Conservation (phyloP, 2,329 filamentous ascomycete species). For the Ploettnerulaceae sp. region DNA sequence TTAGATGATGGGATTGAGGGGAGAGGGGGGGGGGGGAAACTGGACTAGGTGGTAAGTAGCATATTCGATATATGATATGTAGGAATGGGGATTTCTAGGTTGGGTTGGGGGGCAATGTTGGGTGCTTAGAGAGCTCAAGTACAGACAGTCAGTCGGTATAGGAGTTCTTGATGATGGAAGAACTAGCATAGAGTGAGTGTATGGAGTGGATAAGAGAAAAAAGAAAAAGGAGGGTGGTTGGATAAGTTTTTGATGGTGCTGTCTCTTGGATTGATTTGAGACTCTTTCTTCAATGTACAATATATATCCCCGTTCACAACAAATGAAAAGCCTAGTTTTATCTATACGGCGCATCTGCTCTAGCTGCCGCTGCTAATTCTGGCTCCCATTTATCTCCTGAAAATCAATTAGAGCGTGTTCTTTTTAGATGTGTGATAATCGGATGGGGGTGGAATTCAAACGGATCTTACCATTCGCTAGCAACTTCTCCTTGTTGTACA, state of each 20-base stretch:
- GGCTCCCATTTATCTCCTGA: slow-evolving; percentile 90
- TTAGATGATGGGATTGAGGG: too few species aligned
- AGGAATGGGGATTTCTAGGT: too few species aligned
- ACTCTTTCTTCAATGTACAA: slow-evolving; percentile 25
- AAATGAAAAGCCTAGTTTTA: slow-evolving; percentile 40
- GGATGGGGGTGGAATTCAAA: background rate
- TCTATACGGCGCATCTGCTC: slow-evolving; percentile 89
- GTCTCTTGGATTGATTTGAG: slow-evolving; percentile 18
- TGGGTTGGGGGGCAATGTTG: too few species aligned
- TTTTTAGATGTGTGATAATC: background rate
- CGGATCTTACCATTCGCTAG: slow-evolving; percentile 57
- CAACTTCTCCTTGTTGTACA: slow-evolving; percentile 97
- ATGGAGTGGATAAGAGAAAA: background rate
- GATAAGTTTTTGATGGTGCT: background rate
- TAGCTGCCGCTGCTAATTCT: slow-evolving; percentile 85
- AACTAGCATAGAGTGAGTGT: background rate
- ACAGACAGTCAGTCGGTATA: too few species aligned
- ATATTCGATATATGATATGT: too few species aligned
- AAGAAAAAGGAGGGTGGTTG: background rate
- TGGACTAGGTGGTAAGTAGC: too few species aligned
- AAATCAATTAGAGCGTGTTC: background rate
- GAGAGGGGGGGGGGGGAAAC: too few species aligned
- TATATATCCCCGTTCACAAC: slow-evolving; percentile 14
- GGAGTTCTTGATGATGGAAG: too few species aligned
- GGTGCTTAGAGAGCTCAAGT: too few species aligned